These are phyloP conservation scores for Aspergillus sclerotialis DNA, from an alignment of 2,329 filamentous ascomycete genomes.

Conservation along the genomic window DNA sequence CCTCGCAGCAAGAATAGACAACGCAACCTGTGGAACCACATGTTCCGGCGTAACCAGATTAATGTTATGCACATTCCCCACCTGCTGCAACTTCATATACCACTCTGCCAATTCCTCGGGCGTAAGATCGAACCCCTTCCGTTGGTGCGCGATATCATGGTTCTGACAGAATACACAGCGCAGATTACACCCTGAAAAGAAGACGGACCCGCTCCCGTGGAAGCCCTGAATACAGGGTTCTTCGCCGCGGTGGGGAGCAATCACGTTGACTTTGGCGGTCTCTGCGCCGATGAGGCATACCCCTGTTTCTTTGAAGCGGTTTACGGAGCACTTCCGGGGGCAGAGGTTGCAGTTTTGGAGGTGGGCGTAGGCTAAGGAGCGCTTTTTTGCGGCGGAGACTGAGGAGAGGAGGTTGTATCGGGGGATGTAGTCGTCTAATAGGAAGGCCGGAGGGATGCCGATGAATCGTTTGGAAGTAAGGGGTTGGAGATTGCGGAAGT, in stretches of 20 bases:
- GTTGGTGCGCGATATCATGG: constrained; percentile 73
- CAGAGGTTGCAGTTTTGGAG: constrained; percentile 75
- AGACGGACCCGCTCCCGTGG: constrained; percentile 71
- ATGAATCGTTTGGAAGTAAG: constrained; percentile 36
- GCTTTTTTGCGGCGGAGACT: constrained; percentile 64
- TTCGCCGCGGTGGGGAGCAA: constrained; percentile 80
- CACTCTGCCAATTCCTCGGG: constrained; percentile 73
- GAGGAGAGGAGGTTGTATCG: constrained; percentile 64
- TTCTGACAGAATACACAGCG: constrained; percentile 73
- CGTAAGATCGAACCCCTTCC: constrained; percentile 72
- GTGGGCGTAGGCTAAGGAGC: constrained; percentile 66
- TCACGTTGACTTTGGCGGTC: constrained; percentile 71
- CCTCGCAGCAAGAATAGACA: constrained; percentile 67
- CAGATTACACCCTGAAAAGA: constrained; percentile 71
- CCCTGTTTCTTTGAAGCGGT: constrained; percentile 72
- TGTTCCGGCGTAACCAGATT: constrained; percentile 84
- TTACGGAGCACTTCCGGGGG: constrained; percentile 68
- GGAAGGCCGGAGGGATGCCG: constrained; percentile 56
- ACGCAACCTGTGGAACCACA: constrained; percentile 73
- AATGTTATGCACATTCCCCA: constrained; percentile 82
- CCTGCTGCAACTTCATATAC: constrained; percentile 74
- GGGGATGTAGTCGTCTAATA: constrained; percentile 68
- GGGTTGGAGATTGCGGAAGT: no score
- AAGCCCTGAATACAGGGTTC: constrained; percentile 78
- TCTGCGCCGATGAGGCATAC: constrained; percentile 69